Evolutionary conservation across 2,329 filamentous ascomycete species (phyloP), one percentile per base, ranked within the genome.

Genomic region (Epichloe amarillans): DNA sequence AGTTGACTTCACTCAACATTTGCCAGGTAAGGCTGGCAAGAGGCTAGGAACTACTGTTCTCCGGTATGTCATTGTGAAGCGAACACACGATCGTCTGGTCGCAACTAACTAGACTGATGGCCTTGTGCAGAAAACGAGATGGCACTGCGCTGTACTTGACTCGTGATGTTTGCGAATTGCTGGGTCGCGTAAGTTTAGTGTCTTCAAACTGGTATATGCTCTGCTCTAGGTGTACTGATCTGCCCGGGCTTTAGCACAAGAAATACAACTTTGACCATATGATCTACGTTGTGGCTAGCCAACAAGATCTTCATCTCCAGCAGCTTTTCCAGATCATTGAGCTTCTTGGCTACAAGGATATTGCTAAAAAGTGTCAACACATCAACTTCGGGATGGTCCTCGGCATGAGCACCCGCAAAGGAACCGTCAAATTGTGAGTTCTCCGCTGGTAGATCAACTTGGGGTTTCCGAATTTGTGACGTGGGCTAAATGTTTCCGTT

Each of bases 101-200:
- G 37, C 14, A 15, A 30, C 50, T 51, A 15, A 51, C 38, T 36
- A 1, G 14, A 36, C 30, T 30, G 15, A 5, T 23, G 48, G 1
- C 21, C 19, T 49, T 26, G 17, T 39, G 19, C 23, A 61, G 61
- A 56, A 86, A 87, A 69, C 80, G 78, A 57, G 82, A 86, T 56
- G 86, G 86, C 50, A 88, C 84, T 12, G 84, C 83, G 40, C 75
- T 88, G 36, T 90, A 91, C 63, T 74, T 90, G 45, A 87, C 86
- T 47, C 80, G 86, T 57, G 85, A 91, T 64, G 84, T 90, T 55
- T 84, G 82, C 57, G 84, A 88, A 61, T 76, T 87, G 30, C 68
- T 88, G 49, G 77, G 81, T 60, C 79, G 86, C 51, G 56, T 61
- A 56, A 52, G 58, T 46, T 26, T n/a, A 8, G 17, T 5, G 1